Conservation (phyloP, 2,329 filamentous ascomycete genomes). For the Elsinoe arachidis region DNA sequence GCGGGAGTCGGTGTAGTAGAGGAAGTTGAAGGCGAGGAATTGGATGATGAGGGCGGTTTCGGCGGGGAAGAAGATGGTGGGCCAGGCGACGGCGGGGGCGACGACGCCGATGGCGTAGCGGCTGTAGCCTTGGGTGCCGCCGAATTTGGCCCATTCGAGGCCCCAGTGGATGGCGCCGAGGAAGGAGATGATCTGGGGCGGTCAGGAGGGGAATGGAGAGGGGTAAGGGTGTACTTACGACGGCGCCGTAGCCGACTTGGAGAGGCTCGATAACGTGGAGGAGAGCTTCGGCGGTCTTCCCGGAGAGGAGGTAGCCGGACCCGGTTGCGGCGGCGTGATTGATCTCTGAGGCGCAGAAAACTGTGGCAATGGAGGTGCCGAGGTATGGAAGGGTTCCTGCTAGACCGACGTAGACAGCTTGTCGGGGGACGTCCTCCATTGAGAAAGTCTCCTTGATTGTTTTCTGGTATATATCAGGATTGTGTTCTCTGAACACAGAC, state of each 20-base stretch:
- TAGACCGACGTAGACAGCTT: slow-evolving; percentile 43
- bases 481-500: neutral
- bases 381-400: slow-evolving; percentile 57
- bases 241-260: slow-evolving; percentile 83
- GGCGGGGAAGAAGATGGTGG: slow-evolving; percentile 72
- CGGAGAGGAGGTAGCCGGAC: slow-evolving; percentile 55
- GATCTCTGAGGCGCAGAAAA: slow-evolving; percentile 75
- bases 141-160: slow-evolving; percentile 68
- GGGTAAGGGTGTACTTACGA: slow-evolving; percentile 44
- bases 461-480: slow-evolving; percentile 24
- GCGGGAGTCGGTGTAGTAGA: slow-evolving; percentile 77
- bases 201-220: neutral
- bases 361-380: slow-evolving; percentile 71
- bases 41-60: slow-evolving; percentile 81
- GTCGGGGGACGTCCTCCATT: slow-evolving; percentile 36
- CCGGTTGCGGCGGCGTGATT: slow-evolving; percentile 58
- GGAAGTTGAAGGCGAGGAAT: slow-evolving; percentile 72
- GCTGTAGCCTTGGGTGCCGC: slow-evolving; percentile 60
- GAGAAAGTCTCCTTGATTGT: slow-evolving; percentile 43
- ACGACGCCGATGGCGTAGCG: slow-evolving; percentile 78
- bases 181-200: slow-evolving; percentile 72
- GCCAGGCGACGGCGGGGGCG: slow-evolving; percentile 77
- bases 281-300: slow-evolving; percentile 61
- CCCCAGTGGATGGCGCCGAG: slow-evolving; percentile 92
- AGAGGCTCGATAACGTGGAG: slow-evolving; percentile 73